A percentile compares a stretch with the other conserved stretches of the same genome.
Evolutionary conservation across 306 rosid genomes (phyloP).

Genomic region (Prunus mira): DNA sequence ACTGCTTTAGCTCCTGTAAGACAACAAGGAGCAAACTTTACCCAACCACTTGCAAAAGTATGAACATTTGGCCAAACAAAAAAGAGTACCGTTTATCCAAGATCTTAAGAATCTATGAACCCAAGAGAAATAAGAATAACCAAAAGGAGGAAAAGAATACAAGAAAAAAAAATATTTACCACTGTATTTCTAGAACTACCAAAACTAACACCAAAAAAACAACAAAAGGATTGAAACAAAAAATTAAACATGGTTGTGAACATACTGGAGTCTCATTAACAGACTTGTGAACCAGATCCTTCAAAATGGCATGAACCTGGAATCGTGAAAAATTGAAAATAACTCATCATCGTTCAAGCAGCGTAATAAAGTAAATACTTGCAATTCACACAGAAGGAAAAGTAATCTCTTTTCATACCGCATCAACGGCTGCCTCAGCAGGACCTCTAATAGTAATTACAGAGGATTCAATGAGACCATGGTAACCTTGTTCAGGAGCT

Average conservation of each 20-base stretch:
- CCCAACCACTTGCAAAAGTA: constrained; percentile 3
- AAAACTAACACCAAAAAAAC: not conserved
- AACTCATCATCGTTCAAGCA: constrained; percentile 5
- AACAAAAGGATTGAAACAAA: constrained; percentile 2
- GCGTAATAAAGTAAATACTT: not conserved
- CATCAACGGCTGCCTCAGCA: constrained; percentile 94
- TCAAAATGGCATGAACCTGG: constrained; percentile 72
- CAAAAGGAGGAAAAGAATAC: not conserved
- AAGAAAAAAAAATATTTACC: not conserved
- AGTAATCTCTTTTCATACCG: constrained; percentile 41
- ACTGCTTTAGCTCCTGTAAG: constrained; percentile 79
- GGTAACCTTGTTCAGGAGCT: constrained; percentile 98
- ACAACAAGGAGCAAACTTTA: constrained; percentile 9
- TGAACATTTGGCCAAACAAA: not conserved
- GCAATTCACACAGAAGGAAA: not conserved
- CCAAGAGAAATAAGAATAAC: not conserved
- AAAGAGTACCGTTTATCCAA: no score
- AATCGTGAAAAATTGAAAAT: constrained; percentile 18
- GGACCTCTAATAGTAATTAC: constrained; percentile 82
- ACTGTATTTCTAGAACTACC: no score
- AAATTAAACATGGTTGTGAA: constrained; percentile 14
- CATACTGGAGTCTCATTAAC: constrained; percentile 71
- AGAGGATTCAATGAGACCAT: constrained; percentile 85
- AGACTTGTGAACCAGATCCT: constrained; percentile 82
- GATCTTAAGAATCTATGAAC: not conserved